Conservation (phyloP, 495 filamentous ascomycete species). For the Coniosporium apollinis region DNA sequence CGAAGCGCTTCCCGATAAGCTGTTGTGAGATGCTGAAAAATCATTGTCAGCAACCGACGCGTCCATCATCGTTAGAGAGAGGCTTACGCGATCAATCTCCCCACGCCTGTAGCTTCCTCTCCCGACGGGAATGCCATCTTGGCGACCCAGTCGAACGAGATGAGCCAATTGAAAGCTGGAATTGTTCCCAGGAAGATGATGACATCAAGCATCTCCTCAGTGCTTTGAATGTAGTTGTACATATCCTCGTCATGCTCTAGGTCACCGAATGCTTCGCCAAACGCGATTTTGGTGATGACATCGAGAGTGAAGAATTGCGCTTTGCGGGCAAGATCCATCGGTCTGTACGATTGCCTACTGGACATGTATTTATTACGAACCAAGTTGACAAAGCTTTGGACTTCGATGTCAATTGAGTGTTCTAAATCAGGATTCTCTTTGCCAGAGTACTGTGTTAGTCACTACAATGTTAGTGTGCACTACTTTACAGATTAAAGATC, state of each 20-base stretch:
- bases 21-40: slow-evolving; percentile 4
- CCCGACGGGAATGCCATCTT: slow-evolving; percentile 16
- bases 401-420: slow-evolving; percentile 13
- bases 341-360: slow-evolving; percentile 7
- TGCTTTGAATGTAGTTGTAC: slow-evolving; percentile 28
- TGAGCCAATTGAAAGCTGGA: slow-evolving; percentile 14
- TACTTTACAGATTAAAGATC: neutral
- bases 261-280: slow-evolving; percentile 27
- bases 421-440: slow-evolving; percentile 16
- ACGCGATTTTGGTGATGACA: slow-evolving; percentile 28
- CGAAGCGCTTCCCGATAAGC: slow-evolving; percentile 5
- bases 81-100: slow-evolving; percentile 21
- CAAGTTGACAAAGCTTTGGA: slow-evolving; percentile 12
- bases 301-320: slow-evolving; percentile 31
- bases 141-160: slow-evolving; percentile 14
- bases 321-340: slow-evolving; percentile 27
- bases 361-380: slow-evolving; percentile 21
- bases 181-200: slow-evolving; percentile 11
- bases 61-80: too few species aligned
- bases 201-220: slow-evolving; percentile 16
- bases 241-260: slow-evolving; percentile 30
- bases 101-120: slow-evolving; percentile 21
- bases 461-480: neutral
- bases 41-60: too few species aligned
- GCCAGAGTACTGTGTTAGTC: slow-evolving; percentile 11